phyloP scores from a whole-genome alignment of 2,329 filamentous ascomycete genomes.

The Talaromyces verruculosus region DNA sequence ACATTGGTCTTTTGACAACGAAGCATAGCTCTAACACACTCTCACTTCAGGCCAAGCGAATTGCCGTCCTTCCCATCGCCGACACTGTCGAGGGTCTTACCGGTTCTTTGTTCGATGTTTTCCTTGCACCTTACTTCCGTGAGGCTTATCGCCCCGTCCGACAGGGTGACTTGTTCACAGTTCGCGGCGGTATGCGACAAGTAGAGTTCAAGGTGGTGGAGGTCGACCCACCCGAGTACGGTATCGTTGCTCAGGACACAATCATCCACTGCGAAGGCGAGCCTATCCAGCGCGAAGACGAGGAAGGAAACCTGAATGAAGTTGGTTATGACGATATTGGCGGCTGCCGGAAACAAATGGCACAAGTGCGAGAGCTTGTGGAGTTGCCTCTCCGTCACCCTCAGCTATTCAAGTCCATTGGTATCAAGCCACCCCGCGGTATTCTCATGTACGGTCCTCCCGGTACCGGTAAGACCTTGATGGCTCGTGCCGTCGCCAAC shows the following conservation, averaged over 20 bases:
- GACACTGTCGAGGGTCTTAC: conserved; percentile 98
- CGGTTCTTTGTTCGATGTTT: conserved; percentile 96
- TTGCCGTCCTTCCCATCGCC: conserved; percentile 95
- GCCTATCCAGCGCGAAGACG: conserved; percentile 94
- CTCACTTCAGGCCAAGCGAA: conserved; percentile 79
- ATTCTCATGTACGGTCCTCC: conserved; percentile 98
- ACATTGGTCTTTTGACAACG: background rate
- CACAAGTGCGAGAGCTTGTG: conserved; percentile 97
- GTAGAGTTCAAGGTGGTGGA: conserved; percentile 99
- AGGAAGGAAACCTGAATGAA: conserved; percentile 98
- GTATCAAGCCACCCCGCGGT: conserved; percentile 99
- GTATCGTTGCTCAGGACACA: conserved; percentile 97
- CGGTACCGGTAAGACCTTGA: conserved; percentile 99
- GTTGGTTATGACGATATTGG: conserved; percentile 99
- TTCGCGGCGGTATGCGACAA: conserved; percentile 96
- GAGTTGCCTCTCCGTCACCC: conserved; percentile 95
- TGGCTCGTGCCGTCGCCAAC: conserved; percentile 99
- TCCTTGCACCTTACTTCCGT: conserved; percentile 98
- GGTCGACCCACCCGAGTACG: conserved; percentile 96
- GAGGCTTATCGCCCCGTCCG: conserved; percentile 97
- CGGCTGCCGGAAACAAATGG: conserved; percentile 99
- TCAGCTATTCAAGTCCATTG: conserved; percentile 99
- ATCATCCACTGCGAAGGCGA: conserved; percentile 99
- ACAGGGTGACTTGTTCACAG: conserved; percentile 96
- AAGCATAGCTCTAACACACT: background rate